A percentile compares a stretch with the other conserved stretches of the same genome.
phyloP scores from a whole-genome alignment of 176 grass and related monocot species.

The Carex myosuroides region DNA sequence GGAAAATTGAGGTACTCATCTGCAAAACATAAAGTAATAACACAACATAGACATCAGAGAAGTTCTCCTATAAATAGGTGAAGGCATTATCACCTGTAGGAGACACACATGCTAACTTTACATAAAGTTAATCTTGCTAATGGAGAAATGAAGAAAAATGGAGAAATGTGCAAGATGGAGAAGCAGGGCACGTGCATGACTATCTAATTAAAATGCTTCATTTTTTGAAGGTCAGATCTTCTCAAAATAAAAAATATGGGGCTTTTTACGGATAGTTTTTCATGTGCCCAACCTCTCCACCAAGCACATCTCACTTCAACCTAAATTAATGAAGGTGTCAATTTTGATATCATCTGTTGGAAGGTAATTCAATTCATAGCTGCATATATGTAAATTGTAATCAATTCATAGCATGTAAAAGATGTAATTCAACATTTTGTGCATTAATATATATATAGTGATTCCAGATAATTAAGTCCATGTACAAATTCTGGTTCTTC shows the following conservation, averaged over 20 bases:
- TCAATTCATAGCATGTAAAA: too few species aligned
- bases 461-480: not conserved
- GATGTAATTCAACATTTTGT: too few species aligned
- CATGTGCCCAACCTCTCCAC: slow-evolving; percentile 49
- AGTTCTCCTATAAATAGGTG: slow-evolving; percentile 18
- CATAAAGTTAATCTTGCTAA: not conserved
- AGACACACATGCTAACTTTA: not conserved
- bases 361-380: not conserved
- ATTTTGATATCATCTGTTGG: not conserved
- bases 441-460: not conserved
- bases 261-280: slow-evolving; percentile 24
- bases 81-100: not conserved
- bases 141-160: slow-evolving; percentile 20
- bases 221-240: not conserved
- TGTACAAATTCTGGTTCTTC: not conserved
- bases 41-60: not conserved
- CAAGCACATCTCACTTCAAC: slow-evolving; percentile 26
- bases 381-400: not conserved
- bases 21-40: not conserved
- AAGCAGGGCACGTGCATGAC: slow-evolving; percentile 46
- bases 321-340: not conserved
- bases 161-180: slow-evolving; percentile 40
- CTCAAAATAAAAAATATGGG: not conserved
- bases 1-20: not conserved
- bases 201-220: slow-evolving; percentile 7